phyloP scores from a whole-genome alignment of 352 stramenopile species.

The Phytophthora macrochlamydospora region DNA sequence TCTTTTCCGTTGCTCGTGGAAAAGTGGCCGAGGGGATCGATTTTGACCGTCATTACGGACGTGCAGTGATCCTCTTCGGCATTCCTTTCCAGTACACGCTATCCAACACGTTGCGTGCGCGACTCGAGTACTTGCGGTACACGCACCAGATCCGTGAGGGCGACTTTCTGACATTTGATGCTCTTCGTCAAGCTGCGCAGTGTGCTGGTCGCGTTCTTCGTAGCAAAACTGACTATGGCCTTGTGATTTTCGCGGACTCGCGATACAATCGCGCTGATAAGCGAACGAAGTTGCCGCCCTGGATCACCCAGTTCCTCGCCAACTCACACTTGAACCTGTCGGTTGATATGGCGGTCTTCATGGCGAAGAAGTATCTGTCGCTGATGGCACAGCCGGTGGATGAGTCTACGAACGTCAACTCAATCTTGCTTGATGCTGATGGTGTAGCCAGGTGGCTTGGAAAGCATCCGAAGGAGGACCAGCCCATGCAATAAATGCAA shows the following conservation, averaged over 20 bases:
- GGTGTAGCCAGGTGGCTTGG: slow-evolving; percentile 86
- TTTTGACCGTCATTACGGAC: slow-evolving; percentile 99
- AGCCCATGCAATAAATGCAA: background rate
- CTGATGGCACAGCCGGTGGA: slow-evolving; percentile 97
- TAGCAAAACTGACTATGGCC: slow-evolving; percentile 99
- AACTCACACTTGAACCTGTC: slow-evolving; percentile 97
- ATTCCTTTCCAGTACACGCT: slow-evolving; percentile 99
- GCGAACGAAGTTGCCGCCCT: slow-evolving; percentile 97
- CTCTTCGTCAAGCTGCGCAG: slow-evolving; percentile 96
- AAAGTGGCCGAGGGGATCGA: slow-evolving; percentile 99
- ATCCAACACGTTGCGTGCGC: slow-evolving; percentile 91
- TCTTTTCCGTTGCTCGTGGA: slow-evolving; percentile 98
- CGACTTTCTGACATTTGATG: slow-evolving; percentile 99
- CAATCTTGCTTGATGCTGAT: slow-evolving; percentile 93
- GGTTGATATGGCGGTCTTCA: slow-evolving; percentile 95
- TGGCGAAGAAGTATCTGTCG: slow-evolving; percentile 96
- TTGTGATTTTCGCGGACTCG: slow-evolving; percentile 98
- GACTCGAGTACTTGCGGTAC: slow-evolving; percentile 97
- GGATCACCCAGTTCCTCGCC: slow-evolving; percentile 97
- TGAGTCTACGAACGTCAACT: slow-evolving; percentile 90
- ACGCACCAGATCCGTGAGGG: slow-evolving; percentile 92
- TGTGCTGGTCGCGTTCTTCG: slow-evolving; percentile 98
- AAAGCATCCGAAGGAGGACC: slow-evolving; percentile 42
- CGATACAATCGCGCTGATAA: slow-evolving; percentile 99
- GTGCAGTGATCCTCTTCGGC: slow-evolving; percentile 98